Percentiles rank a stretch among this genome's conserved stretches.
phyloP scores from a whole-genome alignment of 768 basidiomycete genomes.

The Tulasnella sp. region DNA sequence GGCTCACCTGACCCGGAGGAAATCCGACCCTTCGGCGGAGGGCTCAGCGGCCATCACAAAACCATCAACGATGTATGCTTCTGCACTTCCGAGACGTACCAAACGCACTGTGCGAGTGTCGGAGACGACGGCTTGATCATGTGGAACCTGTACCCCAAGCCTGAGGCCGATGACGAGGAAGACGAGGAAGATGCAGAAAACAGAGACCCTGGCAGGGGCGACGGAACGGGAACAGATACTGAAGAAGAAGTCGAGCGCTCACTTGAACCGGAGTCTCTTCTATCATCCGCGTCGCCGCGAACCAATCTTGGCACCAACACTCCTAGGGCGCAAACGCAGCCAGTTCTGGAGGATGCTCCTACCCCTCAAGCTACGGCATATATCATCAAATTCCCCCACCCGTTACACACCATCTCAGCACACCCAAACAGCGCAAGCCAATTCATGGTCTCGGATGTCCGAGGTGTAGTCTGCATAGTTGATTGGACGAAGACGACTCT shows the following conservation, averaged over 20 bases:
- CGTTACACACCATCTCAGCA: conserved; percentile 54
- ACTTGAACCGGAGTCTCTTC: conserved; percentile 23
- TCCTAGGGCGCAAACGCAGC: neutral
- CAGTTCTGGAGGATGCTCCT: conserved; percentile 18
- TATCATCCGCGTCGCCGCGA: conserved; percentile 28
- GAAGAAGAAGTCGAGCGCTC: conserved; percentile 7
- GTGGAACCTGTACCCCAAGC: conserved; percentile 62
- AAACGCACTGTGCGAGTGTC: conserved; percentile 63
- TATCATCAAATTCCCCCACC: conserved; percentile 44
- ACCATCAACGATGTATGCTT: conserved; percentile 68
- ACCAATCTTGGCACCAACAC: conserved; percentile 23
- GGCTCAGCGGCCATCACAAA: conserved; percentile 70
- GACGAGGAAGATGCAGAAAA: neutral
- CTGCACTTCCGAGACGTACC: conserved; percentile 57
- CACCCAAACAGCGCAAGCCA: conserved; percentile 64
- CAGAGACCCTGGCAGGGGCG: neutral
- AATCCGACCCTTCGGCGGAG: conserved; percentile 64
- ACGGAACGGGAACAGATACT: neutral
- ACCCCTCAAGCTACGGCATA: conserved; percentile 51
- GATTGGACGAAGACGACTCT: conserved; percentile 64
- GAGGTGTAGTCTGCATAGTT: conserved; percentile 63
- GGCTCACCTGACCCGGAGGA: conserved; percentile 32
- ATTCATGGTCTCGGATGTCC: conserved; percentile 63
- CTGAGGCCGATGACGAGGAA: neutral
- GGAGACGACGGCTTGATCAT: conserved; percentile 36